Base-by-base conservation (phyloP, 1,139 yeast genomes). In the Saccharomyces hybrid region DNA sequence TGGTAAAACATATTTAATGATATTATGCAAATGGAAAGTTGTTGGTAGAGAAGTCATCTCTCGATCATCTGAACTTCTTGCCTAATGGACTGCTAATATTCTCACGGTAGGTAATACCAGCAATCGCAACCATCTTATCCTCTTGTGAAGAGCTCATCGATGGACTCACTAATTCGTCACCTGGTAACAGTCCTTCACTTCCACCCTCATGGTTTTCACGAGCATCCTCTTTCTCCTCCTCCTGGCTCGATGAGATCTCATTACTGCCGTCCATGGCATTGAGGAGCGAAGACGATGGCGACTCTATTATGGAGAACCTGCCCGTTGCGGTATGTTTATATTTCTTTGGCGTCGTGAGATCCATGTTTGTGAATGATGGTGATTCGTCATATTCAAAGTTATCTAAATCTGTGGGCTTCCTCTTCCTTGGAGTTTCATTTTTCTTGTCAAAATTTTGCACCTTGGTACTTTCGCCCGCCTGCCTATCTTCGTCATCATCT, bases 341-440 rank as follows among this genome's bases (percentile, higher is more conserved):
- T 55, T 62, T 65, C 53, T 64, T 65, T 3, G 67, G 67, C 5
- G 68, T 62, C n/a, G 62, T 57, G 26, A 50, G 28, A 19, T 53
- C 56, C 27, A 51, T 50, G 27, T 34, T 52, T 34, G 41, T 52
- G 42, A 48, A 48, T 26, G 51, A 26, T 9, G 50, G 26, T 4
- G 52, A 38, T 11, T 57, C 57, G 6, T 56, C 54, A 44, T 63
- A 63, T n/a, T 60, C 63, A 46, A 56, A 60, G 53, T 64, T 62
- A 55, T 66, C 69, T 9, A 64, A 41, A 47, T 63, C 68, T 11
- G 60, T 62, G 2, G 64, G 60, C 46, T 60, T 65, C 48, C 67
- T 58, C 51, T 64, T 62, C n/a, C 62, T 54, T 41, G 62, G 62
- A 13, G 60, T 52, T 53, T 49, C 54, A 31, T 44, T 54, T 41